These are phyloP conservation scores for Daldinia grandis DNA, from an alignment of 495 filamentous ascomycete genomes.

Conservation along the genomic window DNA sequence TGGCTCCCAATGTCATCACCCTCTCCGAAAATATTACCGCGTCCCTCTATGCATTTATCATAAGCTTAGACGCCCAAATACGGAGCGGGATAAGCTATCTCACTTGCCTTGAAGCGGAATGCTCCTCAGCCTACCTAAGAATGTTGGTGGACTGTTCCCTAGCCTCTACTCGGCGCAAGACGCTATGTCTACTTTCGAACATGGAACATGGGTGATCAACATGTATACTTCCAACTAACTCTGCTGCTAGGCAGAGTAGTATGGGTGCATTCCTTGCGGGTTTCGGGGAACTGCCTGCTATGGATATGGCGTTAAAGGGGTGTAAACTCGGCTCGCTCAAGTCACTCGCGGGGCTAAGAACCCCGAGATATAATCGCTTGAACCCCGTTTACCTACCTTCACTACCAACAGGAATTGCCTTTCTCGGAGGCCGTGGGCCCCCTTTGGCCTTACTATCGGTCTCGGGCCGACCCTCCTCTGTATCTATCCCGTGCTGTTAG, in stretches of 20 bases:
- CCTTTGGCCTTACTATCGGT: slow-evolving; percentile 5
- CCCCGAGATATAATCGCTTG: slow-evolving; percentile 11
- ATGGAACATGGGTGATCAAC: not conserved
- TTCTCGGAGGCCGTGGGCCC: slow-evolving; percentile 8
- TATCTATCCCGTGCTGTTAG: slow-evolving; percentile 2
- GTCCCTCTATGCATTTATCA: not conserved
- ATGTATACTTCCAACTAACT: slow-evolving; percentile 22
- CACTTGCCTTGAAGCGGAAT: slow-evolving; percentile 5
- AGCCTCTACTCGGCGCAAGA: not conserved
- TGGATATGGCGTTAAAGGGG: slow-evolving; percentile 13
- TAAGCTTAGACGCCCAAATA: slow-evolving; percentile 5
- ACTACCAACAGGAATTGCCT: slow-evolving; percentile 21
- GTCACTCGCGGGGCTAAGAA: slow-evolving; percentile 8
- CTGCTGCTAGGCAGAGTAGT: slow-evolving; percentile 1
- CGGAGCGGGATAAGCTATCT: slow-evolving; percentile 1
- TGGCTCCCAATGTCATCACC: slow-evolving; percentile 10
- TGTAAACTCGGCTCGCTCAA: slow-evolving; percentile 7
- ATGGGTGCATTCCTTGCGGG: not conserved
- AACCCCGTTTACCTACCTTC: slow-evolving; percentile 12
- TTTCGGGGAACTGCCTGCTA: slow-evolving; percentile 3
- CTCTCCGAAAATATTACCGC: not conserved
- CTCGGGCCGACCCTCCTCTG: slow-evolving; percentile 35
- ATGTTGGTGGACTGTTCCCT: slow-evolving; percentile 20
- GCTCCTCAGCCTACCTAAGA: not conserved
- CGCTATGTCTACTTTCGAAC: slow-evolving; percentile 10